A percentile compares a stretch with the other conserved stretches of the same genome.
phyloP scores from a whole-genome alignment of 179 eudicot species.

The Drosera spatulata region DNA sequence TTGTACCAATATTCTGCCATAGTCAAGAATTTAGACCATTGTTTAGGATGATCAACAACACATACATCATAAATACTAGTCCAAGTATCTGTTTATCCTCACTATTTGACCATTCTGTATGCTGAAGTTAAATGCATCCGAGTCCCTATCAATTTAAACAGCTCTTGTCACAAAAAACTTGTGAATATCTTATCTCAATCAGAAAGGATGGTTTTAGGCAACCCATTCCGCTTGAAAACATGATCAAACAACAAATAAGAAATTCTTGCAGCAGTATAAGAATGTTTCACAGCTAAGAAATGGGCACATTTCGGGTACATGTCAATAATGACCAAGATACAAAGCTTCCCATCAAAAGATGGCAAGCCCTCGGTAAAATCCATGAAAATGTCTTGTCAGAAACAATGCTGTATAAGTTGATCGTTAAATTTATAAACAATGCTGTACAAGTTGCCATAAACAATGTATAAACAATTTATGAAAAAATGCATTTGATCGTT shows the following conservation, averaged over 20 bases:
- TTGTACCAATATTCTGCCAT: neutral
- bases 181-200: neutral
- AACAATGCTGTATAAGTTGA: too few species aligned
- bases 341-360: too few species aligned
- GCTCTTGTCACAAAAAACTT: neutral
- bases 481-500: too few species aligned
- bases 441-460: too few species aligned
- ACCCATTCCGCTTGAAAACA: neutral
- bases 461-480: too few species aligned
- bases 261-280: too few species aligned
- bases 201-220: neutral
- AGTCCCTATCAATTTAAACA: neutral
- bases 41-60: neutral
- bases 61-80: neutral
- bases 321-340: too few species aligned
- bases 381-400: too few species aligned
- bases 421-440: too few species aligned
- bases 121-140: neutral
- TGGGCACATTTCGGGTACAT: too few species aligned
- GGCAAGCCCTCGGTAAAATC: too few species aligned
- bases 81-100: neutral
- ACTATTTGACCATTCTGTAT: neutral
- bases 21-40: neutral
- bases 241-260: neutral
- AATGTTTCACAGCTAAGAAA: too few species aligned